Conservation (phyloP, 2,329 filamentous ascomycete genomes). For the Neodidymelliopsis sp. region DNA sequence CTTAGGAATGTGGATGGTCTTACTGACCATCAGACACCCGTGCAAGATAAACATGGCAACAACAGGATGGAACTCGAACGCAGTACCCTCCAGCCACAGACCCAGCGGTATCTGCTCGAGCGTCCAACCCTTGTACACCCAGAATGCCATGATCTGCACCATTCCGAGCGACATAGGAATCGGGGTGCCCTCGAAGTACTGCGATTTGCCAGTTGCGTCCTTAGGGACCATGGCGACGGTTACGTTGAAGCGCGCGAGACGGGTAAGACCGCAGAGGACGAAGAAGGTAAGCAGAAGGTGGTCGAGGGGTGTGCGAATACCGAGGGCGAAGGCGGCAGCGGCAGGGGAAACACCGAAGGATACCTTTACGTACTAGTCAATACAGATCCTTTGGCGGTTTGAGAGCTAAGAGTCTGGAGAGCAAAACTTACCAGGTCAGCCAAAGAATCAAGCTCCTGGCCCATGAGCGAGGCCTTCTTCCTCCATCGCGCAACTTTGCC, state of each 20-base stretch:
- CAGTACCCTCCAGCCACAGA: conserved; percentile 69
- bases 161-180: conserved; percentile 89
- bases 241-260: conserved; percentile 96
- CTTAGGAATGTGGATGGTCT: conserved; percentile 94
- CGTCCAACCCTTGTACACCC: conserved; percentile 82
- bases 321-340: conserved; percentile 85
- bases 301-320: conserved; percentile 83
- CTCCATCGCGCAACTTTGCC: conserved; percentile 96
- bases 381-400: too few relatives aligned
- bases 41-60: conserved; percentile 84
- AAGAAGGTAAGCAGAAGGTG: conserved; percentile 85
- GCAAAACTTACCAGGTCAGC: conserved; percentile 79
- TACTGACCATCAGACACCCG: conserved; percentile 93
- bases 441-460: conserved; percentile 93
- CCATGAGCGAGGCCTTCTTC: conserved; percentile 97
- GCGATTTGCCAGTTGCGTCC: conserved; percentile 87
- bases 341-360: conserved; percentile 95
- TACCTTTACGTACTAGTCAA: too few relatives aligned
- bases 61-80: conserved; percentile 83
- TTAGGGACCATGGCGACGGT: conserved; percentile 90
- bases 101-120: conserved; percentile 81
- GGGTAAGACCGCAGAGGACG: conserved; percentile 91
- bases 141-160: conserved; percentile 86
- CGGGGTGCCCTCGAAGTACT: conserved; percentile 96
- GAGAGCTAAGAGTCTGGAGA: too few relatives aligned